phyloP scores from a whole-genome alignment of 805 yeast species.

The Wickerhamiella brachini region DNA sequence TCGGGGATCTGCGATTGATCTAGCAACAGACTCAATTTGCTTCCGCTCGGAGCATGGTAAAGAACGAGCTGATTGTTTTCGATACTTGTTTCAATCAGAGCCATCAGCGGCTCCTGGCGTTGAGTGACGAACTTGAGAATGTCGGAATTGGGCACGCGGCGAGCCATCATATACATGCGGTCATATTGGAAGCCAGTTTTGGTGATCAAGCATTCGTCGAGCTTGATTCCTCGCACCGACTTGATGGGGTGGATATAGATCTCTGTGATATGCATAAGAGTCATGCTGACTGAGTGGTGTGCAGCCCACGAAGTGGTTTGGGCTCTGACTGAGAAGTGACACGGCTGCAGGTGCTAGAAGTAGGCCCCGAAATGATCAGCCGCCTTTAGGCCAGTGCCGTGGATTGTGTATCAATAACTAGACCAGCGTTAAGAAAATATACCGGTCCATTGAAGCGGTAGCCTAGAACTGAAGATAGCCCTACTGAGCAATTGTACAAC shows the following conservation, averaged over 20 bases:
- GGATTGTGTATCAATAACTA: no score
- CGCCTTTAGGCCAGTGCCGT: no score
- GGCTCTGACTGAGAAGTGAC: no score
- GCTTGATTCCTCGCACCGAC: conserved; percentile 21
- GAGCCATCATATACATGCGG: conserved; percentile 22
- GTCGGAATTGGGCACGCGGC: conserved; percentile 7
- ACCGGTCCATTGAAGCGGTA: no score
- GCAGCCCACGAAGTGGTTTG: no score
- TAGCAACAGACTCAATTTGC: conserved; percentile 11
- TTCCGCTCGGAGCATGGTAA: conserved; percentile 10
- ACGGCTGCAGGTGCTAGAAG: no score
- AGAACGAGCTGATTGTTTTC: conserved; percentile 10
- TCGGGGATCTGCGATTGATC: conserved; percentile 4
- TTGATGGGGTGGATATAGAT: conserved; percentile 23
- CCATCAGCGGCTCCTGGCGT: conserved; percentile 19
- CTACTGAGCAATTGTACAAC: background rate
- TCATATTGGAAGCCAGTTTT: conserved; percentile 23
- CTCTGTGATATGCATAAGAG: conserved; percentile 10
- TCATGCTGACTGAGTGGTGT: background rate
- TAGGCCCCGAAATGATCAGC: no score
- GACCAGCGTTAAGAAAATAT: no score
- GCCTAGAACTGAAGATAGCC: no score
- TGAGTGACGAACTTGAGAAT: conserved; percentile 20
- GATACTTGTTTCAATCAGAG: conserved; percentile 15
- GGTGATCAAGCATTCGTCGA: conserved; percentile 18